Conservation (phyloP, 495 filamentous ascomycete species). For the Aspergillus avenaceus region DNA sequence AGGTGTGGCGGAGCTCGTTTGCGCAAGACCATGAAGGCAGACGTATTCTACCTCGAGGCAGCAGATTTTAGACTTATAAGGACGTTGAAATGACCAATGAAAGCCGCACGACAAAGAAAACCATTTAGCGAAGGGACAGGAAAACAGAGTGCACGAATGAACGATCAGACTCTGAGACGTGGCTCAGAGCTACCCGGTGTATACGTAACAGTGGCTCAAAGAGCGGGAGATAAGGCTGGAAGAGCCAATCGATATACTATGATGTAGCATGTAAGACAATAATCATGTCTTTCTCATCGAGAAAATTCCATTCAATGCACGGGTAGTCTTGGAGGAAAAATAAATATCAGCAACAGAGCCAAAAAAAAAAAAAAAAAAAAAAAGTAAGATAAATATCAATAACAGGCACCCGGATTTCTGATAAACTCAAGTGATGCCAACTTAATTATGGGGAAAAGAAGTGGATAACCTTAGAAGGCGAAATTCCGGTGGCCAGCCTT, state of each 20-base stretch:
- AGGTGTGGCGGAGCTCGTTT: constrained; percentile 43
- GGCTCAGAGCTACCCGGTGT: constrained; percentile 9
- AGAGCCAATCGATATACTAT: not conserved
- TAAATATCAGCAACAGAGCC: not conserved
- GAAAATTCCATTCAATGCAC: not conserved
- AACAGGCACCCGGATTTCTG: constrained; percentile 11
- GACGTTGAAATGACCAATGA: constrained; percentile 6
- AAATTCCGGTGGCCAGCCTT: not conserved
- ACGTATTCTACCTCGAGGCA: not conserved
- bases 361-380: not conserved
- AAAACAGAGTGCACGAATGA: constrained; percentile 1
- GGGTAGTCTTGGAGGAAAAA: no score
- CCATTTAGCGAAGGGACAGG: not conserved
- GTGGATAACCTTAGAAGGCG: constrained; percentile 1
- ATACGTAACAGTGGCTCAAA: constrained; percentile 15
- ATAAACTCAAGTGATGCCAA: not conserved
- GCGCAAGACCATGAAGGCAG: constrained; percentile 44
- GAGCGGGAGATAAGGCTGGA: not conserved
- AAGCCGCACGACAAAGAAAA: not conserved
- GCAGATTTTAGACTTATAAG: not conserved
- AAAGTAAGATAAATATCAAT: not conserved
- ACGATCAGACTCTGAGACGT: constrained; percentile 5
- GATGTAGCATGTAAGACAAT: not conserved
- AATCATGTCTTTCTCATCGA: not conserved
- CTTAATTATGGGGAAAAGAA: not conserved